Evolutionary conservation across 2,329 filamentous ascomycete species (phyloP), one percentile per base, ranked within the genome.

Genomic region (Botrytis hyacinthi): DNA sequence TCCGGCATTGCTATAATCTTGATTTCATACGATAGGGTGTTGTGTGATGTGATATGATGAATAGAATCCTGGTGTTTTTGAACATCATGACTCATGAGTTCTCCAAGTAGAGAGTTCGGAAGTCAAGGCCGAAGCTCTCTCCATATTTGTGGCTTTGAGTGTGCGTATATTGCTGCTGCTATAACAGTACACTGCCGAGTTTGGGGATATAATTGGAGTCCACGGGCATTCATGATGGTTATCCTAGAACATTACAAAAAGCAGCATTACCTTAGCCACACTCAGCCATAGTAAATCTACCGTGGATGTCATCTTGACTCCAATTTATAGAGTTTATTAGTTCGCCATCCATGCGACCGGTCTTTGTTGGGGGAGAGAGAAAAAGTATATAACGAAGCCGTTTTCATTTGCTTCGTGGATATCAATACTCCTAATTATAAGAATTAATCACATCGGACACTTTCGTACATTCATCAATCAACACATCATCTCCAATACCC

Each of bases 21-120:
- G 46, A 12, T 42, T 68, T 57, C 3, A 42, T 42, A n/a, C 16
- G 14, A 54, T 62, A 26, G 6, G 35, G n/a, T 62, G 26, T 29
- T 16, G 29, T 61, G 22, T 61, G 59, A 40, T 60, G 5, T 67
- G 65, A 35, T 57, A 18, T 57, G 35, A 68, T 54, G 35, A 68
- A 54, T 37, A 68, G 46, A 29, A 54, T 14, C 46, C n/a, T 57
- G 65, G 14, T 42, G 14, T 29, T 16, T 67, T n/a, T 7, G 16
- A 70, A 37, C 10, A 63, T 63, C 22, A 71, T 29, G 69, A 63
- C 51, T 63, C 22, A 71, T 29, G 69, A 63, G 57, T 32, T 57
- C 48, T 42, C 57, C 20, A 9, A 37, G 20, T 37, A n/a, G 32
- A 22, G 3, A 46, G 29, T 32, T 40, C 69, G 57, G 57, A 46